Evolutionary conservation across 2,329 filamentous ascomycete species (phyloP).

Genomic region (Passalora sequoiae): DNA sequence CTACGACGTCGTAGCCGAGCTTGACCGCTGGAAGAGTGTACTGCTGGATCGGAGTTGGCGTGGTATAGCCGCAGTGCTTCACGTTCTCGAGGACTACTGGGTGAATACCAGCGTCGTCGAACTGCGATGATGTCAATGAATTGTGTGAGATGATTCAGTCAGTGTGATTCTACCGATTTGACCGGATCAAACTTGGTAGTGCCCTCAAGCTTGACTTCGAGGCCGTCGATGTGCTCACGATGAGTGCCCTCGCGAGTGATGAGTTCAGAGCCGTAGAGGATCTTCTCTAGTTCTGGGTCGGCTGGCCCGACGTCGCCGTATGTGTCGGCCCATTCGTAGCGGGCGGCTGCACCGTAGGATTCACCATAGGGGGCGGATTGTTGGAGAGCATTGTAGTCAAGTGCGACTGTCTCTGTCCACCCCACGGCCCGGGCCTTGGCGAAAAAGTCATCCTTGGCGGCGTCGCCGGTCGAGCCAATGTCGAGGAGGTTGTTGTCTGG

Average conservation of each 20-base stretch:
- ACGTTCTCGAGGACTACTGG: slow-evolving; percentile 78
- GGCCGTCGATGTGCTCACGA: slow-evolving; percentile 52
- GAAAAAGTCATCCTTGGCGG: slow-evolving; percentile 1
- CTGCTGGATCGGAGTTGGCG: slow-evolving; percentile 80
- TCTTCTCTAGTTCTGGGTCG: slow-evolving; percentile 63
- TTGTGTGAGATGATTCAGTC: slow-evolving; percentile 6
- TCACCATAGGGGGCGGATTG: slow-evolving; percentile 28
- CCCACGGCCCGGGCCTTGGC: slow-evolving; percentile 21
- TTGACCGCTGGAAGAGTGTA: slow-evolving; percentile 78
- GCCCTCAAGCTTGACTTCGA: slow-evolving; percentile 50
- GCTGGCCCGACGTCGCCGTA: slow-evolving; percentile 77
- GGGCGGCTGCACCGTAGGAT: slow-evolving; percentile 52
- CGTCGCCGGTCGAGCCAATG: neutral
- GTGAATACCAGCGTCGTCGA: slow-evolving; percentile 75
- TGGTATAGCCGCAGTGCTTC: slow-evolving; percentile 61
- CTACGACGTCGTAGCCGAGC: slow-evolving; percentile 74
- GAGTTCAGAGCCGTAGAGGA: slow-evolving; percentile 62
- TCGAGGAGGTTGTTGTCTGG: too few species aligned
- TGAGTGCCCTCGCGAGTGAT: slow-evolving; percentile 58
- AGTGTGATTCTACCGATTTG: slow-evolving; percentile 41
- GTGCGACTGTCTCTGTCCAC: slow-evolving; percentile 26
- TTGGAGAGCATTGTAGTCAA: slow-evolving; percentile 29
- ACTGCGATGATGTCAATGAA: slow-evolving; percentile 40
- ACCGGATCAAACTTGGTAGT: slow-evolving; percentile 46
- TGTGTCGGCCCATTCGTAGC: slow-evolving; percentile 82